These are phyloP conservation scores for Trichoderma gracile DNA, from an alignment of 2,329 filamentous ascomycete genomes.

Conservation along the genomic window DNA sequence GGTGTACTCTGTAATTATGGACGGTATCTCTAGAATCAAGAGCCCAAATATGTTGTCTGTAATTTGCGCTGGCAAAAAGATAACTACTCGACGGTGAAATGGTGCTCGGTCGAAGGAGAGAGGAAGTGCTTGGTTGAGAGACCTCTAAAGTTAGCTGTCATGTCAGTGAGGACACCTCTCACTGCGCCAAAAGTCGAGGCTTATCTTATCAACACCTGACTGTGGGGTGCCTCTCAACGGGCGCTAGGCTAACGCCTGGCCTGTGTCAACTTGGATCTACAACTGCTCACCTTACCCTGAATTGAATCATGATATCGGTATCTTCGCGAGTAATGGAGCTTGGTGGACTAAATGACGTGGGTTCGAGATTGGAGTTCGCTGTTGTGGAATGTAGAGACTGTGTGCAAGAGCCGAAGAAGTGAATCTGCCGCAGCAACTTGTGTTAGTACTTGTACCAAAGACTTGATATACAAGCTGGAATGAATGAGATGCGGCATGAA, in stretches of 20 bases:
- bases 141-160: background rate
- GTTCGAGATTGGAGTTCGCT: too few relatives aligned
- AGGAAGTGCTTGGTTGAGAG: background rate
- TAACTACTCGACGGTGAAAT: background rate
- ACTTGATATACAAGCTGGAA: too few relatives aligned
- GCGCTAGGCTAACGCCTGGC: background rate
- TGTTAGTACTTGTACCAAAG: too few relatives aligned
- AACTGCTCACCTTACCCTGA: conserved; percentile 16
- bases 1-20: background rate
- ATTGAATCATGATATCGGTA: background rate
- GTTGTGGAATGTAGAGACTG: too few relatives aligned
- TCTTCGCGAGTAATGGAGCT: background rate
- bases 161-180: conserved; percentile 27
- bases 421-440: too few relatives aligned
- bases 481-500: too few relatives aligned
- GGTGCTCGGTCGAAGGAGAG: background rate
- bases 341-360: too few relatives aligned
- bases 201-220: conserved; percentile 46
- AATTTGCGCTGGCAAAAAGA: background rate
- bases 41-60: background rate
- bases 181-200: conserved; percentile 12
- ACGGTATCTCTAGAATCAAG: background rate
- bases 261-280: background rate
- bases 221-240: conserved; percentile 22
- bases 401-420: too few relatives aligned